Conservation (phyloP, 1,284 basidiomycete genomes). For the Pyrrhoderma noxium region DNA sequence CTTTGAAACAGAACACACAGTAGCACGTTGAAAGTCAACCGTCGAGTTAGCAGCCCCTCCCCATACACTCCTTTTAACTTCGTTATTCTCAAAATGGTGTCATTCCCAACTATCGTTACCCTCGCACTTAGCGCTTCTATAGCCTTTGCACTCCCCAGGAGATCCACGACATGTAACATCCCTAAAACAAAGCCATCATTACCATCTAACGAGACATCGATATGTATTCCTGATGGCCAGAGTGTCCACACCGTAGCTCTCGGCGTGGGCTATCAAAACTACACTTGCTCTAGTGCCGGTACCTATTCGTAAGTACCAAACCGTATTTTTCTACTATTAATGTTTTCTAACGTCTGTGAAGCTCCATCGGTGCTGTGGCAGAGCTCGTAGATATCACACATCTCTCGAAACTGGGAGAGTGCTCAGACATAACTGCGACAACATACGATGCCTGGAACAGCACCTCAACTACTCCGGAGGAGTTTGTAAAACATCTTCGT, state of each 20-base stretch:
- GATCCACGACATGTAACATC: constrained; percentile 17
- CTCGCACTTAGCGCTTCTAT: no score
- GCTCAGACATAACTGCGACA: constrained; percentile 34
- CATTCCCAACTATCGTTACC: no score
- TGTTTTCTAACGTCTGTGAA: constrained; percentile 13
- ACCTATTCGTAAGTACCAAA: constrained; percentile 30
- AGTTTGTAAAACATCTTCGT: constrained; percentile 1
- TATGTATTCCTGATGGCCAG: constrained; percentile 28
- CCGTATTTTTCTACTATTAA: background rate
- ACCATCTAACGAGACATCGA: constrained; percentile 24
- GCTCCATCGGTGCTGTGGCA: constrained; percentile 42
- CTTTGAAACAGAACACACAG: no score
- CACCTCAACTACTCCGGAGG: constrained; percentile 18
- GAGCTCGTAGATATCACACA: constrained; percentile 56
- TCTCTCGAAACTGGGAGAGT: constrained; percentile 34
- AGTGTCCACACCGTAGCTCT: constrained; percentile 37
- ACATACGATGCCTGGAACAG: constrained; percentile 36
- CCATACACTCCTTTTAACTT: no score
- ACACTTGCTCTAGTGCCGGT: constrained; percentile 31
- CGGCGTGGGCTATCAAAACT: constrained; percentile 40
- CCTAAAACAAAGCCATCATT: constrained; percentile 20
- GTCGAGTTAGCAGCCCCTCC: no score
- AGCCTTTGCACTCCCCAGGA: no score
- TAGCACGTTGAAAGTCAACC: no score
- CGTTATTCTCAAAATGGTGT: no score